These are phyloP conservation scores for Fusarium camptoceras DNA, from an alignment of 2,329 filamentous ascomycete species.

Conservation along the genomic window DNA sequence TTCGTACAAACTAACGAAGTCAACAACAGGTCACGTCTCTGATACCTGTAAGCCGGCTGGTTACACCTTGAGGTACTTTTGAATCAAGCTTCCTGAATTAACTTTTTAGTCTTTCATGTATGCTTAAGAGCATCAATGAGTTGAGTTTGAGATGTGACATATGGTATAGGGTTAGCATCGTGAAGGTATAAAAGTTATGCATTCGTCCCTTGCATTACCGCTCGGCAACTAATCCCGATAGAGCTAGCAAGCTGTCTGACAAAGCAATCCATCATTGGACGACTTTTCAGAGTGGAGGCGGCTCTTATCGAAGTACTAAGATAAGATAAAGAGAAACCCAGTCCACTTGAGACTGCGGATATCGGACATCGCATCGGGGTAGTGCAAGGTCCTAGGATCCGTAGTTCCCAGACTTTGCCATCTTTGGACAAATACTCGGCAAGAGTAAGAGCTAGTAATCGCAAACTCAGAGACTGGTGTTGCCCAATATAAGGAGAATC, in stretches of 20 bases:
- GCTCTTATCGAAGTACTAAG: neutral
- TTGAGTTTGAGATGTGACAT: neutral
- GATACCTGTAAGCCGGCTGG: neutral
- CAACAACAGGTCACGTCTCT: neutral
- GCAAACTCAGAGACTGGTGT: neutral
- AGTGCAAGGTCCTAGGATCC: neutral
- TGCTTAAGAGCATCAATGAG: neutral
- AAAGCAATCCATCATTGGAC: neutral
- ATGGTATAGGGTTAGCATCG: neutral
- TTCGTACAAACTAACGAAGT: neutral
- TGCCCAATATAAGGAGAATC: neutral
- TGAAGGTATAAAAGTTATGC: neutral
- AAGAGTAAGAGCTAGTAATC: neutral
- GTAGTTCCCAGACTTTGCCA: neutral
- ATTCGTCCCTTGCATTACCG: neutral
- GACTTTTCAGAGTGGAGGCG: accelerated
- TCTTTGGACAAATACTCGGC: conserved; percentile 1
- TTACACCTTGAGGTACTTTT: neutral
- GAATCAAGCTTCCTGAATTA: neutral
- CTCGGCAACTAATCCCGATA: neutral
- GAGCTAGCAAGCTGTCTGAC: neutral
- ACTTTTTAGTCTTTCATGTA: neutral
- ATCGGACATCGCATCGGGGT: too few relatives aligned
- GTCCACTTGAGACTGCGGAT: neutral
- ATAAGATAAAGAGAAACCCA: neutral